phyloP scores from a whole-genome alignment of 1,284 basidiomycete genomes.

The Caloboletus inedulis region DNA sequence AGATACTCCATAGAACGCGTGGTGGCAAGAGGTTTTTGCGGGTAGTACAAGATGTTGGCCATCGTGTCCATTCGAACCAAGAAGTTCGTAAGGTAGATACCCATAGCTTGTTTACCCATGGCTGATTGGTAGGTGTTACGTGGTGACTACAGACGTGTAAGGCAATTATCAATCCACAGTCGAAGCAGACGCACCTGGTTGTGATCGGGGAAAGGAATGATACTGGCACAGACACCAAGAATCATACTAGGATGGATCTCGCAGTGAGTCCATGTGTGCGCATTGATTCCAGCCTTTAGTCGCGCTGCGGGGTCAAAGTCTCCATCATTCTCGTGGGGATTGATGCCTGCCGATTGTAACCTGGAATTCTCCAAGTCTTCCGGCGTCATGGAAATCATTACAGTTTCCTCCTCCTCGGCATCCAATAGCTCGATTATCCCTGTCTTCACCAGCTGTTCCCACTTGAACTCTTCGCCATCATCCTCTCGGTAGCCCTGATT shows the following conservation, averaged over 20 bases:
- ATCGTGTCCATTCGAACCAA: slow-evolving; percentile 98
- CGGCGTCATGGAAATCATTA: slow-evolving; percentile 98
- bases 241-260: slow-evolving; percentile 99
- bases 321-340: slow-evolving; percentile 56
- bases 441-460: slow-evolving; percentile 82
- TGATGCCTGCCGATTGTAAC: slow-evolving; percentile 60
- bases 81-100: slow-evolving; percentile 97
- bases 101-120: slow-evolving; percentile 99
- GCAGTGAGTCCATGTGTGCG: slow-evolving; percentile 97
- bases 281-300: slow-evolving; percentile 76
- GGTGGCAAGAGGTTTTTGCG: slow-evolving; percentile 97
- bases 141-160: slow-evolving; percentile 64
- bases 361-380: slow-evolving; percentile 90
- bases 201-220: slow-evolving; percentile 99
- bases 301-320: slow-evolving; percentile 88
- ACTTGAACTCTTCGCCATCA: slow-evolving; percentile 67
- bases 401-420: slow-evolving; percentile 98
- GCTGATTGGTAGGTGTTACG: slow-evolving; percentile 99
- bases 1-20: slow-evolving; percentile 99
- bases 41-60: slow-evolving; percentile 98
- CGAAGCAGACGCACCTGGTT: slow-evolving; percentile 71
- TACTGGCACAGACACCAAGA: slow-evolving; percentile 95
- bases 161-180: slow-evolving; percentile 12
- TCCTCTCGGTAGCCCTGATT: slow-evolving; percentile 51
- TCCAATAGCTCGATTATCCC: slow-evolving; percentile 95